These are phyloP conservation scores for Penicillium sp. DNA, from an alignment of 2,329 filamentous ascomycete species.

Conservation along the genomic window DNA sequence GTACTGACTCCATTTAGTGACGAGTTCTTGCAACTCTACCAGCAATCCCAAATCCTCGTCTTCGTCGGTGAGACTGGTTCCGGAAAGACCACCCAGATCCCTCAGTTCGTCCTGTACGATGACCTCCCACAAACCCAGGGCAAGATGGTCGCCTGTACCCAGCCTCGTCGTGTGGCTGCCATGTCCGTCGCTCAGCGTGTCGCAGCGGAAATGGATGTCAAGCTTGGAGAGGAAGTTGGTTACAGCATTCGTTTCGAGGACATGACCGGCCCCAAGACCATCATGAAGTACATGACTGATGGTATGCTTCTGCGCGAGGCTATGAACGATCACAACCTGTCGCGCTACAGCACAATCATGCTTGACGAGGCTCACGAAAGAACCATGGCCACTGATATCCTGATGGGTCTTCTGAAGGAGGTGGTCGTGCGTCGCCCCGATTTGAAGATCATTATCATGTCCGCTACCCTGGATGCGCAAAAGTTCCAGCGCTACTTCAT, in stretches of 20 bases:
- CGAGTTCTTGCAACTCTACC: constrained; percentile 92
- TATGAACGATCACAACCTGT: constrained; percentile 91
- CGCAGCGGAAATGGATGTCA: constrained; percentile 92
- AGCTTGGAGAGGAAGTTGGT: constrained; percentile 89
- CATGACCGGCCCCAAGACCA: constrained; percentile 81
- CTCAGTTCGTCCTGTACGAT: constrained; percentile 96
- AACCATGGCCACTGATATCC: constrained; percentile 92
- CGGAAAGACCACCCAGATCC: constrained; percentile 98
- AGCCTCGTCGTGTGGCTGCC: constrained; percentile 94
- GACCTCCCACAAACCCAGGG: constrained; percentile 82
- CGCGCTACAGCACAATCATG: constrained; percentile 95
- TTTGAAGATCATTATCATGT: constrained; percentile 98
- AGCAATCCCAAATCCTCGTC: constrained; percentile 91
- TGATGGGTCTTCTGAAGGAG: constrained; percentile 95
- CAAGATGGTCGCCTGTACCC: constrained; percentile 95
- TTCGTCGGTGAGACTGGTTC: constrained; percentile 99
- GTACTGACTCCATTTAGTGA: constrained; percentile 55
- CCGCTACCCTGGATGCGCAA: constrained; percentile 92
- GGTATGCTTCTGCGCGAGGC: constrained; percentile 97
- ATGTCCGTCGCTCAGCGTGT: constrained; percentile 99
- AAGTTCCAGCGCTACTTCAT: constrained; percentile 99
- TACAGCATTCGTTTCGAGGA: constrained; percentile 99
- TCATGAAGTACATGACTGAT: constrained; percentile 99
- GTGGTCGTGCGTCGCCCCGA: constrained; percentile 79
- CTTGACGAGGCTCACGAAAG: constrained; percentile 98